Base-by-base conservation (phyloP, 164 flowering plant genomes). In the Saururus chinensis region DNA sequence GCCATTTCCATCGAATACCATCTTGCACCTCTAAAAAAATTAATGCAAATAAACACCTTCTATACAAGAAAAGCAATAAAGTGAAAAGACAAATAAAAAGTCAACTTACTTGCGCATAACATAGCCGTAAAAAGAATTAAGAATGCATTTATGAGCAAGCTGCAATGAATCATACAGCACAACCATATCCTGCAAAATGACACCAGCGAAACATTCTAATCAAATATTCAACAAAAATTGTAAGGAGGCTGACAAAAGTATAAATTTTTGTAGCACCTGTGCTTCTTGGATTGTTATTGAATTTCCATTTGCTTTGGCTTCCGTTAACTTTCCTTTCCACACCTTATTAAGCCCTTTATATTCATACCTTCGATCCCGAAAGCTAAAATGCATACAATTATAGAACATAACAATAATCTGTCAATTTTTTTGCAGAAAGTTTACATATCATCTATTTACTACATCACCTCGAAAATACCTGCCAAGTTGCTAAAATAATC, bases 1-100 rank as follows among this genome's bases (percentile, higher is more conserved):
- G 99, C 99, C 99, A 95, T 95, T 82, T 95, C 99, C 99, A 95
- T 95, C 19, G 99, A 95, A 66, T 88, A 95, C 99, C 99, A 95
- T 77, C 99, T 84, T 68, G 99, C 99, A 70, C 99, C 99, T 78
- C 99, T 93, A 67, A 51, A 66, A 45, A 53, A 19, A 64, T 62
- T 70, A 24, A 19, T 25, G 35, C 40, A 40, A 70, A 59, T 60
- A 22, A 53, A 64, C 59, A 26, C 61, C 21, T 37, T 26, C n/a
- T 26, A 58, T 1, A 65, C 51, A 45, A 73, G 14, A 21, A 62
- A 30, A n/a, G 1, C 58, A 53, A 40, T 41, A 30, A 41, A n/a
- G 1, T 4, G 23, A 9, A 55, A 56, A 57, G 54, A 41, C 23
- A 19, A 37, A 37, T 26, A 35, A n/a, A 37, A 17, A 1, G 12